Evolutionary conservation across 257 asterid species (phyloP), one percentile per base, ranked within the genome.

Genomic region (Anisodus tanguticus): DNA sequence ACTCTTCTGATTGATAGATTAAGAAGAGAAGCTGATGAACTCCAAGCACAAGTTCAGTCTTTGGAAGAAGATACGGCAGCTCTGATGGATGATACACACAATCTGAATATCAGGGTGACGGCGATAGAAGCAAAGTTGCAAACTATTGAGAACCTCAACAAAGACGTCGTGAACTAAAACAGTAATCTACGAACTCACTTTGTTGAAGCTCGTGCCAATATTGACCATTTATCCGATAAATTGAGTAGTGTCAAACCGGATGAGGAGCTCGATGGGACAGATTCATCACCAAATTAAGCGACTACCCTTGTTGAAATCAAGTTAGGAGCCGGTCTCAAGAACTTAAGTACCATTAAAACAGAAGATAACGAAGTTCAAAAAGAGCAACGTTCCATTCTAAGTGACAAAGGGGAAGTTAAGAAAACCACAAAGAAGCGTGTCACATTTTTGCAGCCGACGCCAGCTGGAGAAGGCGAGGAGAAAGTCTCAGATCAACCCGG

Each of bases 41-140:
- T 93, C 0, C 91, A 87, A 19, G 17, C 57, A 3, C 97, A 92
- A 83, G 88, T 96, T 26, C 87, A 77, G 82, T 84, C 59, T 26
- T 88, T 96, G 87, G 97, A 96, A 84, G 85, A 83, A 1, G 95
- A 96, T 55, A 93, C 90, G 84, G 93, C 88, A 69, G 77, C 19
- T 39, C 64, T 90, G 77, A 82, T 60, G 0, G 90, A 78, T 0
- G 93, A 87, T 45, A 88, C 85, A 3, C 88, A 90, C 2, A 82
- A 80, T 9, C 67, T 93, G 91, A 92, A 84, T 69, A 84, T 19
- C 62, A 90, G 88, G 87, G 87, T 96, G 74, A 88, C 88, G 58
- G 94, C 93, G 80, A 53, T 96, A 90, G 98, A 94, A 85, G 98
- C 91, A 22, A 92, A 88, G 13, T 80, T 96, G 79, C 85, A 78